These are phyloP conservation scores for Protomyces pachydermus DNA, from an alignment of 1,139 yeast species.

Conservation along the genomic window DNA sequence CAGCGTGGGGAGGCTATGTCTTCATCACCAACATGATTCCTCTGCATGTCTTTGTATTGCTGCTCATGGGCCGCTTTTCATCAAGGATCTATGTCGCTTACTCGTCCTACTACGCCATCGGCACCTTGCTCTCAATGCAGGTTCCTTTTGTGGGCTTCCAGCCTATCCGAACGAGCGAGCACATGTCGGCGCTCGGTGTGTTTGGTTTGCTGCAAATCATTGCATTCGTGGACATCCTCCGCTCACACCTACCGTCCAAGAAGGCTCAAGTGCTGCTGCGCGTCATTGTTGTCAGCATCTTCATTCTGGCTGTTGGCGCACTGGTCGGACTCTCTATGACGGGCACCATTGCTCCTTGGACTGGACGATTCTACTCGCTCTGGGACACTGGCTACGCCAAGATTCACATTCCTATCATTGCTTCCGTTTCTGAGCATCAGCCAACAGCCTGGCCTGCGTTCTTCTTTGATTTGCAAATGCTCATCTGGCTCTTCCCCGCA, in stretches of 20 bases:
- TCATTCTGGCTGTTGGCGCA: slow-evolving; percentile 61
- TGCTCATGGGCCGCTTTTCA: slow-evolving; percentile 91
- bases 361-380: slow-evolving; percentile 95
- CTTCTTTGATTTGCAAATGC: slow-evolving; percentile 85
- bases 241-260: slow-evolving; percentile 62
- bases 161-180: slow-evolving; percentile 95
- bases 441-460: slow-evolving; percentile 99
- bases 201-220: slow-evolving; percentile 91
- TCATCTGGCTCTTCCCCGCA: slow-evolving; percentile 98
- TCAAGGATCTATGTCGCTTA: slow-evolving; percentile 82
- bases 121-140: slow-evolving; percentile 97
- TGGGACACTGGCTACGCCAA: slow-evolving; percentile 99
- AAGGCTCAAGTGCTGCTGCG: slow-evolving; percentile 71
- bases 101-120: slow-evolving; percentile 94
- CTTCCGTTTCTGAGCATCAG: slow-evolving; percentile 98
- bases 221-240: slow-evolving; percentile 77
- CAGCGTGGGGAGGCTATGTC: slow-evolving; percentile 98
- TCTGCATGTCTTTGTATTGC: slow-evolving; percentile 81
- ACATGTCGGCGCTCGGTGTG: slow-evolving; percentile 97
- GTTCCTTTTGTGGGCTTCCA: slow-evolving; percentile 97
- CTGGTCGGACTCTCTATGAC: slow-evolving; percentile 75
- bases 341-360: slow-evolving; percentile 98
- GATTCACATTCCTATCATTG: slow-evolving; percentile 96
- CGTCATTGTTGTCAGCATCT: slow-evolving; percentile 51
- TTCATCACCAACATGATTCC: slow-evolving; percentile 97